Evolutionary conservation across 805 yeast species (phyloP), one percentile per base, ranked within the genome.

Genomic region (Yarrowia hollandica): DNA sequence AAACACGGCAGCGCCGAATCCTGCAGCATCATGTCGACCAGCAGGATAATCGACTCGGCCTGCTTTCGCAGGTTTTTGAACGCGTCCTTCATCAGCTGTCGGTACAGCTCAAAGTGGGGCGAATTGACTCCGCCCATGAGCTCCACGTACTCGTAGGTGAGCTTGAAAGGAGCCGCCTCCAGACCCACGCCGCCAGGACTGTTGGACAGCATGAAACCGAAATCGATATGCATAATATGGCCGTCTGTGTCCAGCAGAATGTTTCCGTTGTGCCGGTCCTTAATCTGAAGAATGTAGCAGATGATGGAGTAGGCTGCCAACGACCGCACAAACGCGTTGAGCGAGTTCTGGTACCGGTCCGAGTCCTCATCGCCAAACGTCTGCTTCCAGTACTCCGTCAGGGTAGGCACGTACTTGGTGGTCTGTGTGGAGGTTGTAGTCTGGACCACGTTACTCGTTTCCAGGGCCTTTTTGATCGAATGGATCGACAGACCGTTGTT

Each of bases 221-320:
- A 94, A 73, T 94, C 99, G 65, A 94, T 94, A 71, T 74, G 79
- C 44, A 92, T 84, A 11, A 94, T 86, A 69, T 94, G 99, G 0
- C 99, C 99, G 67, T 88, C 86, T 62, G 85, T 89, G 69, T 94
- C 99, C 68, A 94, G 89, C 88, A 94, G 86, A 63, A 94, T 92
- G 72, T 94, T 94, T 71, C 99, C 99, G 74, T 94, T 94, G 73
- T 94, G 99, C 68, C 99, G 82, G 74, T 94, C 99, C 69, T 95
- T 95, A 74, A 94, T 89, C 68, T 92, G 98, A 57, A 94, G 78
- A 57, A 94, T 70, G 68, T 90, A 94, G 15, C 97, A 88, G 60
- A 94, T 88, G 61, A 94, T 84, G 34, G 96, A 88, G 73, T 94
- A 94, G 1, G 95, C 97, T 1, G 98, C 98, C 58, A 94, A 77